A percentile compares a stretch with the other conserved stretches of the same genome.
Evolutionary conservation across 1,284 basidiomycete genomes (phyloP).

Genomic region (Ganoderma leucocontextum): DNA sequence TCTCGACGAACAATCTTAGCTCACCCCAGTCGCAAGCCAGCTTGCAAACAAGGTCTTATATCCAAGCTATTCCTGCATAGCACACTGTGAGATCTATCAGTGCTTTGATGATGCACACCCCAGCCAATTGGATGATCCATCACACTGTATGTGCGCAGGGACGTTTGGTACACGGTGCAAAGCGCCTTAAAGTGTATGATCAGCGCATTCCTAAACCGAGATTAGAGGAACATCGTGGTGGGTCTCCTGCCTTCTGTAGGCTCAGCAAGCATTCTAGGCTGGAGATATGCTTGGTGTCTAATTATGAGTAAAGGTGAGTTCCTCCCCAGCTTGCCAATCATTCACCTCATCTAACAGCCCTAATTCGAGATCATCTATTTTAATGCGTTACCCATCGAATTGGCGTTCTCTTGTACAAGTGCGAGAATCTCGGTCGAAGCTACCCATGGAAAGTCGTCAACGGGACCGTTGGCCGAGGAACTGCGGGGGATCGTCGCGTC

Average conservation of each 20-base stretch:
- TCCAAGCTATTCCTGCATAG: no score
- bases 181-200: neutral
- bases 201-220: neutral
- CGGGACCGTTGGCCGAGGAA: conserved; percentile 8
- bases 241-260: no score
- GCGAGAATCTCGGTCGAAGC: neutral
- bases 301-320: neutral
- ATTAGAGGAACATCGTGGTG: neutral
- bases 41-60: no score
- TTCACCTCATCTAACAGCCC: neutral
- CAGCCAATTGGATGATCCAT: no score
- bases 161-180: neutral
- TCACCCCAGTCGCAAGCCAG: no score
- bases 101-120: no score
- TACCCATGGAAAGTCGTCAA: neutral
- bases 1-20: no score
- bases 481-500: conserved; percentile 25
- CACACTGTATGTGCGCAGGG: no score
- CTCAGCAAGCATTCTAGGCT: neutral
- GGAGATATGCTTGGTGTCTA: neutral
- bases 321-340: neutral
- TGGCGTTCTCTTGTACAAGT: neutral
- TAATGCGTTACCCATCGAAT: neutral
- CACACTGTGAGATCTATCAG: no score
- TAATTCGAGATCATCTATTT: neutral